A percentile compares a stretch with the other conserved stretches of the same genome.
Evolutionary conservation across 768 basidiomycete species (phyloP).

Genomic region (Rubroboletus pulcherrimus): DNA sequence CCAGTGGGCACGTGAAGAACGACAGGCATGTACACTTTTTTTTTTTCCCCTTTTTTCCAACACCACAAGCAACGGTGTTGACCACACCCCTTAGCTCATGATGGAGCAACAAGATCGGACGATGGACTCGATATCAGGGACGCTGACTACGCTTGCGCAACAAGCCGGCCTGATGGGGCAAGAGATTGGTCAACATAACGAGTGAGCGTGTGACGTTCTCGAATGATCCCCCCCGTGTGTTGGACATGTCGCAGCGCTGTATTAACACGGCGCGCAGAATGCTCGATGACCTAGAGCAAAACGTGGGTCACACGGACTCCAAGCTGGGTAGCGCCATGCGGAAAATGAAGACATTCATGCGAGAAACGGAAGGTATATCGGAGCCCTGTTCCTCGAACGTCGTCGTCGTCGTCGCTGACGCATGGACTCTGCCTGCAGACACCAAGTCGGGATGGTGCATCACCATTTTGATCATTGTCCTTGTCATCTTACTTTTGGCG

Average conservation of each 20-base stretch:
- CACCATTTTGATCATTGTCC: conserved; percentile 73
- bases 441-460: conserved; percentile 91
- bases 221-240: background rate
- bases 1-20: conserved; percentile 84
- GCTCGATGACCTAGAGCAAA: conserved; percentile 71
- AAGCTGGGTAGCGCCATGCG: conserved; percentile 64
- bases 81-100: conserved; percentile 55
- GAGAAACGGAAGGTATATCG: conserved; percentile 69
- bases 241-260: background rate
- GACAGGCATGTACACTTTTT: conserved; percentile 52
- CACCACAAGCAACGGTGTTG: background rate
- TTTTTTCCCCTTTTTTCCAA: background rate
- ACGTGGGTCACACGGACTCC: conserved; percentile 65
- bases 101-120: conserved; percentile 87
- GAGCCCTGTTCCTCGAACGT: background rate
- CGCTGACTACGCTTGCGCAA: conserved; percentile 75
- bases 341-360: conserved; percentile 73
- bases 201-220: conserved; percentile 50
- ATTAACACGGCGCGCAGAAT: conserved; percentile 46
- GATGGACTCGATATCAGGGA: conserved; percentile 83
- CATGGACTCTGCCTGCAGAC: conserved; percentile 41
- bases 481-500: conserved; percentile 70
- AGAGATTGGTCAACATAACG: conserved; percentile 88
- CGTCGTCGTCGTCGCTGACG: background rate
- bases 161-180: conserved; percentile 95